Evolutionary conservation across 106 monocot genomes (phyloP).

Genomic region (Chionographis japonica): DNA sequence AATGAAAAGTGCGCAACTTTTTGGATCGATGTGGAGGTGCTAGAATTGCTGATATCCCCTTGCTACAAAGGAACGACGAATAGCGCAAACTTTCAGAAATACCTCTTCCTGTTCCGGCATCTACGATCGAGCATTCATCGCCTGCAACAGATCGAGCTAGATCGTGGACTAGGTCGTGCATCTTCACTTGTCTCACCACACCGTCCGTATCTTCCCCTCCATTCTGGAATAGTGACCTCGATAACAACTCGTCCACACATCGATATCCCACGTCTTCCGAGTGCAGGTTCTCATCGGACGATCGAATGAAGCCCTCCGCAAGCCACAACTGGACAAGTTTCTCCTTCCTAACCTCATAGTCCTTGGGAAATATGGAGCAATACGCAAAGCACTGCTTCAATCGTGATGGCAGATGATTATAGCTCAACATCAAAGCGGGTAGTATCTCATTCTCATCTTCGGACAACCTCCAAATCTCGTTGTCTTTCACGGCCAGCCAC

Average conservation of each 20-base stretch:
- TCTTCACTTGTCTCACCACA: background rate
- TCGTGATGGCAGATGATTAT: constrained; percentile 10
- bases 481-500: constrained; percentile 20
- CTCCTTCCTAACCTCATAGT: background rate
- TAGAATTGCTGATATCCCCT: too few species aligned
- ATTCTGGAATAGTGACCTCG: constrained; percentile 22
- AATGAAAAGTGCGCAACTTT: background rate
- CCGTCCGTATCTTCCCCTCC: too few species aligned
- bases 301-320: constrained; percentile 13
- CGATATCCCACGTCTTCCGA: constrained; percentile 6
- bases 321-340: constrained; percentile 22
- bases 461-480: constrained; percentile 8
- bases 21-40: background rate
- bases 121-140: constrained; percentile 15
- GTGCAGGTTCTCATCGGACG: background rate
- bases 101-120: background rate
- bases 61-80: background rate
- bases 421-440: constrained; percentile 22
- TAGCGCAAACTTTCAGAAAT: background rate
- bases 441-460: constrained; percentile 2
- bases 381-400: constrained; percentile 32
- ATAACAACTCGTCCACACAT: constrained; percentile 13
- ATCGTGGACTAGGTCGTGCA: constrained; percentile 38
- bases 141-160: constrained; percentile 24
- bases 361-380: constrained; percentile 27